phyloP scores from a whole-genome alignment of 2,329 filamentous ascomycete species.

The Monosporascus sp. region DNA sequence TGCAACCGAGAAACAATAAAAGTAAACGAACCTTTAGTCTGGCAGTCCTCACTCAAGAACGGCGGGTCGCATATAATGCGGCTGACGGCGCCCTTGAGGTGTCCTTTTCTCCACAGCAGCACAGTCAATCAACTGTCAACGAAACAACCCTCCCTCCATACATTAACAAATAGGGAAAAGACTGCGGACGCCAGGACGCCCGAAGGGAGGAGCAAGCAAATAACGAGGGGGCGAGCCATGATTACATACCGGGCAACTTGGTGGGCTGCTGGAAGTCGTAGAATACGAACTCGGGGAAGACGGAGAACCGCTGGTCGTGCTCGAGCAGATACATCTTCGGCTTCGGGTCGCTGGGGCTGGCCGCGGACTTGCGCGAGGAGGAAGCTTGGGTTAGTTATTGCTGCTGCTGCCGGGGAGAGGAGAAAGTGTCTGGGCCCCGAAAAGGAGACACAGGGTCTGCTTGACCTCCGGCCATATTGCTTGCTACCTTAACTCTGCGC shows the following conservation, averaged over 20 bases:
- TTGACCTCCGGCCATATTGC: too few species aligned
- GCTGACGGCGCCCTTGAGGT: conserved; percentile 60
- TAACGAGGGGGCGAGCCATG: neutral
- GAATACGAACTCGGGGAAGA: conserved; percentile 68
- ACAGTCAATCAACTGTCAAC: neutral
- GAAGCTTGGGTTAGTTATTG: neutral
- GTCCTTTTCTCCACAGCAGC: conserved; percentile 23
- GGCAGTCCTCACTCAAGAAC: conserved; percentile 74
- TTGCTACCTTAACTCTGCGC: too few species aligned
- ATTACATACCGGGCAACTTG: conserved; percentile 50
- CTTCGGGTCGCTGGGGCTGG: conserved; percentile 26
- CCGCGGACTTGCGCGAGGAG: conserved; percentile 8
- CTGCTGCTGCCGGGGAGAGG: too few species aligned
- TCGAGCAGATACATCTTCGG: conserved; percentile 65
- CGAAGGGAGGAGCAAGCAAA: neutral
- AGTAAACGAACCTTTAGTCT: conserved; percentile 59
- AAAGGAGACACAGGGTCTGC: too few species aligned
- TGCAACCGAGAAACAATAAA: neutral
- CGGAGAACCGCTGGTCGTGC: conserved; percentile 65
- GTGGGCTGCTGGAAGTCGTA: conserved; percentile 71
- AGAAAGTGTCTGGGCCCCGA: too few species aligned
- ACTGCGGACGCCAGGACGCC: neutral
- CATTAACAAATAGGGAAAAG: neutral
- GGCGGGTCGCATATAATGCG: conserved; percentile 72
- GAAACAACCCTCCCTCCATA: neutral